Conservation (phyloP, 768 basidiomycete species). For the Collybia mongolica region DNA sequence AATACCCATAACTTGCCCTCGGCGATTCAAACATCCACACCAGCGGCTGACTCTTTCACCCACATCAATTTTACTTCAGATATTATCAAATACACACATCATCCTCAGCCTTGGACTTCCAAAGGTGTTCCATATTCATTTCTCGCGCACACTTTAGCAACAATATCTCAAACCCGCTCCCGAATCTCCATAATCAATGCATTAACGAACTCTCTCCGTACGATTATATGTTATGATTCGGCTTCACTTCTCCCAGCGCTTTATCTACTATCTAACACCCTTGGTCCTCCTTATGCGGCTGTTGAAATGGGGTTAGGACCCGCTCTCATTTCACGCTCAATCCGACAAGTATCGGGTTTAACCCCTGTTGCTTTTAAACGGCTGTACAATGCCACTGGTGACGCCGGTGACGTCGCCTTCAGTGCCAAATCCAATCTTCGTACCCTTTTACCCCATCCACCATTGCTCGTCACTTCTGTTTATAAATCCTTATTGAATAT, state of each 20-base stretch:
- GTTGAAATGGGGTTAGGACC: slow-evolving; percentile 71
- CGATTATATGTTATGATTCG: slow-evolving; percentile 64
- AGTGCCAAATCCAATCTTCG: slow-evolving; percentile 76
- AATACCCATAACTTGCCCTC: background rate
- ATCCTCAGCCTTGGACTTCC: slow-evolving; percentile 41
- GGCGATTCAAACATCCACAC: background rate
- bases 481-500: slow-evolving; percentile 71
- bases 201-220: slow-evolving; percentile 73
- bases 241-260: slow-evolving; percentile 71
- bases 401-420: slow-evolving; percentile 87
- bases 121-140: slow-evolving; percentile 65
- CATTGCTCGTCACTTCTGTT: slow-evolving; percentile 61
- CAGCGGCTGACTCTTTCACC: background rate
- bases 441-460: slow-evolving; percentile 71
- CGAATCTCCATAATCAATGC: slow-evolving; percentile 67
- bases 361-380: slow-evolving; percentile 54
- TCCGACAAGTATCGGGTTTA: slow-evolving; percentile 73
- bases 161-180: slow-evolving; percentile 66
- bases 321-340: slow-evolving; percentile 64
- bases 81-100: slow-evolving; percentile 42
- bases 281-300: slow-evolving; percentile 71
- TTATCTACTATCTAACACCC: slow-evolving; percentile 80
- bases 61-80: slow-evolving; percentile 42
- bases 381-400: slow-evolving; percentile 74
- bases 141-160: slow-evolving; percentile 60